Conservation (phyloP, 345 rosid genomes). For the Schrenkiella parvula region DNA sequence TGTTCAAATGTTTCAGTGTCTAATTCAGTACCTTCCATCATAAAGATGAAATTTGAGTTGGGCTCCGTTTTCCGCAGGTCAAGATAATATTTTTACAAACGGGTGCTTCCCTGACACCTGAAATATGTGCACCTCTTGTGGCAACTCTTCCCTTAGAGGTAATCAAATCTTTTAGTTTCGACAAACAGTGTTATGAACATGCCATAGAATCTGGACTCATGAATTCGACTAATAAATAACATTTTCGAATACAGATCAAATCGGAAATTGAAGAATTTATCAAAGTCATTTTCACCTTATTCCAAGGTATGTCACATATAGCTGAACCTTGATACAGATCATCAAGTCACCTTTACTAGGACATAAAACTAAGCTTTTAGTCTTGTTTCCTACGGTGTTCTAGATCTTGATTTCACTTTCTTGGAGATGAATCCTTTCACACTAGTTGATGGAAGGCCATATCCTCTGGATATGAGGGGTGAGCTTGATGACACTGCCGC, state of each 20-base stretch:
- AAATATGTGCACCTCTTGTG: conserved; percentile 76
- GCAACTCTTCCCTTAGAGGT: conserved; percentile 95
- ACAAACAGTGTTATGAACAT: neutral
- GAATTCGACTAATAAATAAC: conserved; percentile 4
- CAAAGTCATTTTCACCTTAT: conserved; percentile 60
- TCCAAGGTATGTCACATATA: conserved; percentile 56
- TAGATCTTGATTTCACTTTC: conserved; percentile 96
- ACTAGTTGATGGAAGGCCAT: conserved; percentile 82
- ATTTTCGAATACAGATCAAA: conserved; percentile 43
- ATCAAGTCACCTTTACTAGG: neutral
- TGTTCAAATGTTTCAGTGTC: neutral
- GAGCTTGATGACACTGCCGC: conserved; percentile 97
- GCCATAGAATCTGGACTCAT: neutral
- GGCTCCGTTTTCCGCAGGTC: conserved; percentile 44
- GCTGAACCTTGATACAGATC: neutral
- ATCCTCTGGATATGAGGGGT: conserved; percentile 96
- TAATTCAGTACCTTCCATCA: neutral
- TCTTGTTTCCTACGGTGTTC: conserved; percentile 8
- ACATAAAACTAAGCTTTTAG: neutral
- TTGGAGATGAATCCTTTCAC: conserved; percentile 99
- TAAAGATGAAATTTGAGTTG: neutral
- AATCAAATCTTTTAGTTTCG: neutral
- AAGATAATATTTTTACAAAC: conserved; percentile 77
- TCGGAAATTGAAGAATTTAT: conserved; percentile 63
- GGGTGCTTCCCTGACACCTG: conserved; percentile 55